These are phyloP conservation scores for Suillus subalutaceus DNA, from an alignment of 768 basidiomycete genomes.

Conservation along the genomic window DNA sequence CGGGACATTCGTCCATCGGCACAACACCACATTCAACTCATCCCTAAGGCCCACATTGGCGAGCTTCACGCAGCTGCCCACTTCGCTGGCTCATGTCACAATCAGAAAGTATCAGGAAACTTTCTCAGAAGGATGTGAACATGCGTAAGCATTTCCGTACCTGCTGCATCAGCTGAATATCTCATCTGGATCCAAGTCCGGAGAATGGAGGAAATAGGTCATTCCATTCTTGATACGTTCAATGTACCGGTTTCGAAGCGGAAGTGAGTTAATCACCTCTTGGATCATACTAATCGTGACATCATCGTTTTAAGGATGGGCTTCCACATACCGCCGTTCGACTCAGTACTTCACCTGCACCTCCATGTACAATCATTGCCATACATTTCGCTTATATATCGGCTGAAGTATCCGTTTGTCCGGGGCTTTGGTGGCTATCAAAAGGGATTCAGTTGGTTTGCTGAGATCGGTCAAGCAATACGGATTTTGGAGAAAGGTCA, in stretches of 20 bases:
- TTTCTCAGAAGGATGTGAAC: slow-evolving; percentile 46
- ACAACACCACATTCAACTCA: slow-evolving; percentile 50
- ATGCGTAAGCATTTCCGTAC: slow-evolving; percentile 46
- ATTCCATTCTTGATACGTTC: slow-evolving; percentile 50
- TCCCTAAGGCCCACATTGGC: slow-evolving; percentile 58
- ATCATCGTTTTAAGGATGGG: slow-evolving; percentile 54
- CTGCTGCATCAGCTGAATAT: slow-evolving; percentile 23
- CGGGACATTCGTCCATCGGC: slow-evolving; percentile 53
- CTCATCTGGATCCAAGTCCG: slow-evolving; percentile 36
- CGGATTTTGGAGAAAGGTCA: slow-evolving; percentile 59
- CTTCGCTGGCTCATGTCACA: neutral
- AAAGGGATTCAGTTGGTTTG: slow-evolving; percentile 80
- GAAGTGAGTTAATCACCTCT: slow-evolving; percentile 40
- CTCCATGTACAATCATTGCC: slow-evolving; percentile 74
- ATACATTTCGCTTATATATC: slow-evolving; percentile 45
- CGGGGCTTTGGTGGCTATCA: slow-evolving; percentile 40
- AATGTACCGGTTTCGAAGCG: slow-evolving; percentile 45
- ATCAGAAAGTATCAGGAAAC: slow-evolving; percentile 56
- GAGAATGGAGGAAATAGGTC: slow-evolving; percentile 54
- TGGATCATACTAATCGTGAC: slow-evolving; percentile 1
- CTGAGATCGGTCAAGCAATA: slow-evolving; percentile 60
- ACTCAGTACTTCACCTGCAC: slow-evolving; percentile 72
- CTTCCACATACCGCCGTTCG: slow-evolving; percentile 83
- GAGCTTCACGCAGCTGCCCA: slow-evolving; percentile 11
- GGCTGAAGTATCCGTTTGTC: slow-evolving; percentile 52